Base-by-base conservation (phyloP, 2,329 filamentous ascomycete genomes). In the Tothia fuscella region DNA sequence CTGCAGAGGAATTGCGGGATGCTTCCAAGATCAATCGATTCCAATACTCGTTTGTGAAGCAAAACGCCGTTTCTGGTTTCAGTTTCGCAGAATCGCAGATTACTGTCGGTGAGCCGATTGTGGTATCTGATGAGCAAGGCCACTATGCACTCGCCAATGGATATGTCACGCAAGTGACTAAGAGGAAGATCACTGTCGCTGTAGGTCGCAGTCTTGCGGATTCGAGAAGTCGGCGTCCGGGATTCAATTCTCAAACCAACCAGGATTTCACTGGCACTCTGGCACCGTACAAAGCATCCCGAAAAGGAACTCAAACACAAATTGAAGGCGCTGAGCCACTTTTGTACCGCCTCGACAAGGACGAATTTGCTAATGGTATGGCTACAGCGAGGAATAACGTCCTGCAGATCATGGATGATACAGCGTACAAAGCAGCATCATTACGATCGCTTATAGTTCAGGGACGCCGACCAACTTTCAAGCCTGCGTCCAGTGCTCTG, bases 331-430 rank as follows among this genome's bases (percentile, higher is more conserved):
- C 70, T 43, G 59, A 71, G 3, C 74, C 74, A 3, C 64, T 82
- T 5, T 69, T 76, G 37, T 98, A 94, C 53, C 81, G 91, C 19
- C 68, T 98, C 3, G 91, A 98, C 62, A 95, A 95, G 57, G 91
- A 98, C 53, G 91, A 98, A 56, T 98, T 98, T 61, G 93, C 86
- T 62, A 96, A 93, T 53, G 91, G 91, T 44, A 93, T 98, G 85
- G 87, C 91, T 3, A 82, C 82, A 22, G 84, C 94, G 34, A 79
- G 91, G 41, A 95, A 94, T 61, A 98, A 96, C 51, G 72, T 98
- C 1, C 76, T 96, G 24, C 84, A 88, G 50, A 75, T 94, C 52
- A 96, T 98, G 88, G 76, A 84, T 30, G 78, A 87, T 49, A 76
- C 77, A 32, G 68, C 80, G 2, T 80, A 77, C 51, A 80, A 80